Conservation (phyloP, 2,329 filamentous ascomycete species). For the Golovinomyces cichoracearum region DNA sequence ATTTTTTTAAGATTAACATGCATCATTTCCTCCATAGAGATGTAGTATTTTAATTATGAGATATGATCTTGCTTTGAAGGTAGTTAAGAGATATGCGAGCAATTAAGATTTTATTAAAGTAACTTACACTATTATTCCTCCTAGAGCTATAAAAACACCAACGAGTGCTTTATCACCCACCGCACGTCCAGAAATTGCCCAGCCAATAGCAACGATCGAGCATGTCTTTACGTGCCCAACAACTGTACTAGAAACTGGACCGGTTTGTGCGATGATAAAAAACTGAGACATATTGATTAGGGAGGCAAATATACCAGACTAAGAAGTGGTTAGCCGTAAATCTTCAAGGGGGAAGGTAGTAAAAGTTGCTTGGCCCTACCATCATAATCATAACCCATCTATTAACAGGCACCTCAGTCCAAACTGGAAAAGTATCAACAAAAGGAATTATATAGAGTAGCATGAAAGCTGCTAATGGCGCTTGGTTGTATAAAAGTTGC, state of each 20-base stretch:
- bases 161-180: constrained; percentile 28
- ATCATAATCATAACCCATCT: constrained; percentile 33
- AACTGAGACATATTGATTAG: constrained; percentile 40
- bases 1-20: background rate
- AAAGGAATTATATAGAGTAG: constrained; percentile 41
- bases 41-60: background rate
- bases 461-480: constrained; percentile 33
- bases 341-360: constrained; percentile 4
- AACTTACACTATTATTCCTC: constrained; percentile 30
- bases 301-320: constrained; percentile 37
- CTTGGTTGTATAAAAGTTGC: constrained; percentile 44
- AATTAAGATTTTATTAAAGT: background rate
- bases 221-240: constrained; percentile 41
- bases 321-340: constrained; percentile 9
- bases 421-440: constrained; percentile 34
- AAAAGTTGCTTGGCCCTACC: constrained; percentile 17
- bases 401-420: constrained; percentile 23
- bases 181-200: constrained; percentile 28
- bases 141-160: constrained; percentile 29
- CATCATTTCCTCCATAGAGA: background rate
- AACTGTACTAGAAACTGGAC: constrained; percentile 37
- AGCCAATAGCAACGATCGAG: constrained; percentile 36
- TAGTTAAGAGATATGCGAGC: background rate
- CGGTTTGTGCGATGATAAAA: constrained; percentile 34
- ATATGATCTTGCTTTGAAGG: background rate